Base-by-base conservation (phyloP, 2,329 filamentous ascomycete genomes). In the Scedosporium aurantiacum region DNA sequence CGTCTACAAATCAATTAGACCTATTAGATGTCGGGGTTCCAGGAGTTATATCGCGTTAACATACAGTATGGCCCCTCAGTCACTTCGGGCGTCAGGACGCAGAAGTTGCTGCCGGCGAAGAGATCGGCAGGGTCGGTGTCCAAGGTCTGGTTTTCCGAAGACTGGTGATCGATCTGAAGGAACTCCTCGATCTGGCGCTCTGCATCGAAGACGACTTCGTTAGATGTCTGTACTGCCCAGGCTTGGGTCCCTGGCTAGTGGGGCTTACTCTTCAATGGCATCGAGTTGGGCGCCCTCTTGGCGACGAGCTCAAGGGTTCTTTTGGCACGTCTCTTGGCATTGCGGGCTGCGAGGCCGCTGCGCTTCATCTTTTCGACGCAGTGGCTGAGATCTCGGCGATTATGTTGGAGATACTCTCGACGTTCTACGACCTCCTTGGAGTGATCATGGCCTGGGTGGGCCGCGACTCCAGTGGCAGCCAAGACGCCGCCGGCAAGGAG, bases 41-140 rank as follows among this genome's bases (percentile, higher is more conserved):
- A 2, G 5, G 5, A 32, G 12, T n/a, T n/a, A n/a, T 28, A 6
- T 54, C 23, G 5, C 2, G 27, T 10, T 1, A 28, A 60, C 68
- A 58, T 68, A 72, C 77, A 69, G 70, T 76, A 70, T 62, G 80
- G 79, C 2, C 79, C 79, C 66, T 80, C 71, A 2, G 78, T 82
- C 14, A 78, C 76, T 64, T 82, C 79, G 0, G 78, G 78, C 2
- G 73, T 76, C 27, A 82, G 71, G 14, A 81, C 72, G 62, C 80
- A 82, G 18, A 73, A 74, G 28, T 69, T 70, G 63, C 73, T 73
- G 52, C 69, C 69, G 5, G 67, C 67, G 63, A 76, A 76, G 6
- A 76, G 64, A 62, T 62, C 70, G 32, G 66, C 60, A 5, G 69
- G 65, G 18, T 69, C 67, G 1, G 70, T 67, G 62, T 69, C 63